phyloP scores from a whole-genome alignment of 2,329 filamentous ascomycete species.

The Diplodia sapinea region DNA sequence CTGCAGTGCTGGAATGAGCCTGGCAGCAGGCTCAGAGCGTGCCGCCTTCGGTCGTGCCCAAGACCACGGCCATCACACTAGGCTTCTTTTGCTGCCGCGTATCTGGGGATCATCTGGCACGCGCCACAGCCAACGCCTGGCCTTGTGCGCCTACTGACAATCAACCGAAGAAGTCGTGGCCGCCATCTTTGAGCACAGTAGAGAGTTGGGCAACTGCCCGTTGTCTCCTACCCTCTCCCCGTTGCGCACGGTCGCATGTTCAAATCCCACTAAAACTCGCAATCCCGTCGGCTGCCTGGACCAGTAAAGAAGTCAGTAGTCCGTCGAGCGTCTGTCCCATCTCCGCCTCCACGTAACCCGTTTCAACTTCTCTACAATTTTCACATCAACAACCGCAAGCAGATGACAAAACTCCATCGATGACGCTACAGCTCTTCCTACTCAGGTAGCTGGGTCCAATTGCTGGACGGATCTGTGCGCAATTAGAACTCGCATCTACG shows the following conservation, averaged over 20 bases:
- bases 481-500: too few relatives aligned
- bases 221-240: background rate
- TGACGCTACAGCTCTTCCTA: too few relatives aligned
- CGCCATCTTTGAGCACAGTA: background rate
- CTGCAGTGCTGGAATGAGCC: background rate
- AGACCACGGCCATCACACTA: background rate
- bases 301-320: background rate
- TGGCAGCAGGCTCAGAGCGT: background rate
- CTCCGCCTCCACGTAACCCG: too few relatives aligned
- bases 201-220: background rate
- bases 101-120: slow-evolving; percentile 19
- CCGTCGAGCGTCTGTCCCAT: too few relatives aligned
- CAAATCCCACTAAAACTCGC: background rate
- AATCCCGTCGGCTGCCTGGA: background rate
- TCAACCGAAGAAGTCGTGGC: background rate
- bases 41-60: background rate
- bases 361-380: too few relatives aligned
- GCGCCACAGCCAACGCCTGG: background rate
- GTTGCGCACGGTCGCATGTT: background rate
- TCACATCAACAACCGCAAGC: too few relatives aligned
- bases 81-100: slow-evolving; percentile 8
- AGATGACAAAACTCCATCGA: too few relatives aligned
- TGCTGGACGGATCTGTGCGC: too few relatives aligned
- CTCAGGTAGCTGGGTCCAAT: too few relatives aligned
- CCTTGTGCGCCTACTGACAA: background rate